Conservation (phyloP, 1,284 basidiomycete genomes). For the Ustilago hordei region DNA sequence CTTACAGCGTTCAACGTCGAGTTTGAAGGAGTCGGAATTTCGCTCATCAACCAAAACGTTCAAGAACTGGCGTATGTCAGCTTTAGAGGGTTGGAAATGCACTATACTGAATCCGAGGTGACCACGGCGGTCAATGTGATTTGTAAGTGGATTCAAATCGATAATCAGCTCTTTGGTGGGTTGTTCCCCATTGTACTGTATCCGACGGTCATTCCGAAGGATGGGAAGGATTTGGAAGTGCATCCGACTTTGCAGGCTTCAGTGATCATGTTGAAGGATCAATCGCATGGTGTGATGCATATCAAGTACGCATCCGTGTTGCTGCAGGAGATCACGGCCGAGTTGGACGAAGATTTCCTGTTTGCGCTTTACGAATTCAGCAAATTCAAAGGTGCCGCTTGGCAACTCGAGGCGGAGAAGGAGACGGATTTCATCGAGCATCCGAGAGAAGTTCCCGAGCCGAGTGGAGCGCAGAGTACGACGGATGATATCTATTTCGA, state of each 20-base stretch:
- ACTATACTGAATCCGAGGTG: conserved; percentile 84
- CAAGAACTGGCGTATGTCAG: conserved; percentile 92
- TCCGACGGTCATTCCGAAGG: conserved; percentile 89
- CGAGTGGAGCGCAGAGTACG: conserved; percentile 73
- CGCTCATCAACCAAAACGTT: conserved; percentile 87
- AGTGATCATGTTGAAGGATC: conserved; percentile 88
- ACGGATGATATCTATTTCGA: conserved; percentile 88
- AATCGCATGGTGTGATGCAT: conserved; percentile 89
- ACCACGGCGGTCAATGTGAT: conserved; percentile 85
- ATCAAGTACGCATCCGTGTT: conserved; percentile 97
- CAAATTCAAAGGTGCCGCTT: conserved; percentile 79
- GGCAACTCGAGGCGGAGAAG: conserved; percentile 47
- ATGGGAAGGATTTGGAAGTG: conserved; percentile 80
- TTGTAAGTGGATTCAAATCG: conserved; percentile 89
- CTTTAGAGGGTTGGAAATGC: conserved; percentile 82
- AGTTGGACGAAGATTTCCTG: conserved; percentile 95
- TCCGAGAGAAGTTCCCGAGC: conserved; percentile 83
- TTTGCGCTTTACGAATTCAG: conserved; percentile 92
- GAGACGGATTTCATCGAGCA: conserved; percentile 77
- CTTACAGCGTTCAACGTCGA: conserved; percentile 80
- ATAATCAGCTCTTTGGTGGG: conserved; percentile 95
- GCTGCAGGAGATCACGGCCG: conserved; percentile 92
- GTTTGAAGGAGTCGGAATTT: conserved; percentile 91
- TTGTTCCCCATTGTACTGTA: conserved; percentile 95
- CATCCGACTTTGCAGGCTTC: conserved; percentile 92